phyloP scores from a whole-genome alignment of 2,329 filamentous ascomycete species.

The Fusarium anguioides region DNA sequence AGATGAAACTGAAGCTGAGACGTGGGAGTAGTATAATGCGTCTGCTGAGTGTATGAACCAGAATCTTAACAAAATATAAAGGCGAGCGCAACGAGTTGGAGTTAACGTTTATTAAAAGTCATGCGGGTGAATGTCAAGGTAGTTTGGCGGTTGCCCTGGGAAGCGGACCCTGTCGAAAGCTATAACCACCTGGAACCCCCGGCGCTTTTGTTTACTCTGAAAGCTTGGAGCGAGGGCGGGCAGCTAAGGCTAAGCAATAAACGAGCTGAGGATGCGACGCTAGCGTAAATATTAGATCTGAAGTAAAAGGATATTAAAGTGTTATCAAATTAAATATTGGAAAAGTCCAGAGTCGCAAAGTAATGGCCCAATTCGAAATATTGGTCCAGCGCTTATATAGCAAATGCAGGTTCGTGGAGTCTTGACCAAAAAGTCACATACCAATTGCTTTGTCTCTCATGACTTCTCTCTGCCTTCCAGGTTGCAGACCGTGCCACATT shows the following conservation, averaged over 20 bases:
- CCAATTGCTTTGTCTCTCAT: constrained; percentile 25
- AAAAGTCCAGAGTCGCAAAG: not conserved
- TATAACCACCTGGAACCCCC: constrained; percentile 34
- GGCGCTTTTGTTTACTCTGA: constrained; percentile 55
- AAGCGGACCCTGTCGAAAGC: constrained; percentile 47
- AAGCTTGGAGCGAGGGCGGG: constrained; percentile 51
- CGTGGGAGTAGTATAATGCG: not conserved
- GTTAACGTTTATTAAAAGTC: constrained; percentile 37
- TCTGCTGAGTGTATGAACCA: constrained; percentile 1
- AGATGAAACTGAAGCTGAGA: constrained; percentile 15
- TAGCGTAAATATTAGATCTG: constrained; percentile 14
- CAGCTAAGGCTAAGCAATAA: constrained; percentile 9
- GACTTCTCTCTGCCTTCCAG: constrained; percentile 13
- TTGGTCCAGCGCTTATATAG: constrained; percentile 5
- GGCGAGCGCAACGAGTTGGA: constrained; percentile 17
- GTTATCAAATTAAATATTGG: not conserved
- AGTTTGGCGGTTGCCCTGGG: constrained; percentile 51
- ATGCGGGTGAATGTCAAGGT: constrained; percentile 28
- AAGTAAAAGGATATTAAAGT: constrained; percentile 1
- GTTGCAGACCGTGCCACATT: constrained; percentile 16
- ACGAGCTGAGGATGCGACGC: constrained; percentile 20
- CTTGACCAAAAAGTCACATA: constrained; percentile 31
- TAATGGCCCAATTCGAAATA: not conserved
- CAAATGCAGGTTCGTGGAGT: constrained; percentile 37
- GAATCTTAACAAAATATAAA: constrained; percentile 12